phyloP scores from a whole-genome alignment of 345 rosid species.

The Citrus australasica region DNA sequence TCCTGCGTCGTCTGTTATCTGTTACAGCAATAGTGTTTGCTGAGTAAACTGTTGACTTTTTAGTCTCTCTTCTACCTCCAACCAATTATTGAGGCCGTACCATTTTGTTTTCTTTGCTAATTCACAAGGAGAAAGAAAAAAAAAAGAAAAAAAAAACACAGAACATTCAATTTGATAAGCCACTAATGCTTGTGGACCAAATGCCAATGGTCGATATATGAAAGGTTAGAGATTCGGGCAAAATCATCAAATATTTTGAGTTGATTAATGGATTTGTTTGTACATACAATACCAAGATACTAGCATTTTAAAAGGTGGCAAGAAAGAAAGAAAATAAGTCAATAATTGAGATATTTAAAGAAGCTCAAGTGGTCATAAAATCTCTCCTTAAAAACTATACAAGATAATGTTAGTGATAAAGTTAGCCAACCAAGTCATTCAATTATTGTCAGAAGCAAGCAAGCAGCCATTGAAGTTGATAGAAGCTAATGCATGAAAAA shows the following conservation, averaged over 20 bases:
- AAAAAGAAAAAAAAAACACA: not conserved
- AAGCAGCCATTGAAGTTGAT: not conserved
- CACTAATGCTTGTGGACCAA: too few species aligned
- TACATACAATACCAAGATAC: not conserved
- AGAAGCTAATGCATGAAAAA: not conserved
- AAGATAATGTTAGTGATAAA: slow-evolving; percentile 12
- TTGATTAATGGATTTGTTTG: not conserved
- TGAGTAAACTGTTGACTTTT: slow-evolving; percentile 36
- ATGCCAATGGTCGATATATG: too few species aligned
- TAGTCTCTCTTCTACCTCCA: slow-evolving; percentile 8
- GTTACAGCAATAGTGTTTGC: not conserved
- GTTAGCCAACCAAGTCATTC: slow-evolving; percentile 9
- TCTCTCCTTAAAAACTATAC: not conserved
- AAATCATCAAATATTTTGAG: too few species aligned
- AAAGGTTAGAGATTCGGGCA: too few species aligned
- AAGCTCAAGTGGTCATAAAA: not conserved
- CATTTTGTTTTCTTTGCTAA: slow-evolving; percentile 2
- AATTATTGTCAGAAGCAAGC: not conserved
- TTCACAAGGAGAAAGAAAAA: too few species aligned
- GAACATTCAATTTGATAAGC: too few species aligned
- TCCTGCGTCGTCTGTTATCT: slow-evolving; percentile 8
- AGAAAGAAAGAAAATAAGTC: not conserved
- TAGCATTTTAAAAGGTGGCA: not conserved
- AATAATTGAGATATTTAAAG: slow-evolving; percentile 12
- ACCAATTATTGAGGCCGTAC: not conserved